Conservation (phyloP, 257 asterid species). For the Jacaranda copaia region DNA sequence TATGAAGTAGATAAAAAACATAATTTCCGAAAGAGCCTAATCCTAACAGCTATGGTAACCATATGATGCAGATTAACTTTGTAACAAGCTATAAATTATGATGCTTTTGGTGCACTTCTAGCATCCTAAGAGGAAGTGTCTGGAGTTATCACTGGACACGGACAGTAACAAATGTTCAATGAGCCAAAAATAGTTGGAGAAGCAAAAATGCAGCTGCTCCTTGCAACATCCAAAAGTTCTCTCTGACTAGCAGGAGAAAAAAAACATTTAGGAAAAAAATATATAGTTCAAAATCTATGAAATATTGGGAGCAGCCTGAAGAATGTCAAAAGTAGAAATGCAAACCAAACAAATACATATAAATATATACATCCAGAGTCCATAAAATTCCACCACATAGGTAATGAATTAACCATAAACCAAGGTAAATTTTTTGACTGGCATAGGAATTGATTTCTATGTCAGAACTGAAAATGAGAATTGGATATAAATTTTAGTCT, state of each 20-base stretch:
- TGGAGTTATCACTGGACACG: slow-evolving; percentile 10
- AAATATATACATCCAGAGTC: background rate
- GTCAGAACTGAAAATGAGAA: background rate
- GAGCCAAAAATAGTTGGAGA: background rate
- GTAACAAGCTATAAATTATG: slow-evolving; percentile 14
- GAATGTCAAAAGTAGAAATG: background rate
- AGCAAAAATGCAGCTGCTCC: background rate
- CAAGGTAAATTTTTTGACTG: background rate
- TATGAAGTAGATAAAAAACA: slow-evolving; percentile 4
- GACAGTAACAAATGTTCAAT: background rate
- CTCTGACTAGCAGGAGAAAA: background rate
- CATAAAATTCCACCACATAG: background rate
- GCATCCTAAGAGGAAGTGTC: background rate
- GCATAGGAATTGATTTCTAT: background rate
- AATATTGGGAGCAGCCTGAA: background rate
- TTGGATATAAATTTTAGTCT: background rate
- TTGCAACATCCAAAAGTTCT: background rate
- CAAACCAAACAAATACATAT: background rate
- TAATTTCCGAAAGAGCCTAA: background rate
- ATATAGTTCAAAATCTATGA: background rate
- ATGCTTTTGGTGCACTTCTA: slow-evolving; percentile 6
- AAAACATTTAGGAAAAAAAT: background rate
- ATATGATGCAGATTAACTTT: slow-evolving; percentile 9
- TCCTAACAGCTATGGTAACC: slow-evolving; percentile 10
- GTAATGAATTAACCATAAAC: background rate